phyloP scores from a whole-genome alignment of 2,329 filamentous ascomycete genomes.

The Blumeriella jaapii region DNA sequence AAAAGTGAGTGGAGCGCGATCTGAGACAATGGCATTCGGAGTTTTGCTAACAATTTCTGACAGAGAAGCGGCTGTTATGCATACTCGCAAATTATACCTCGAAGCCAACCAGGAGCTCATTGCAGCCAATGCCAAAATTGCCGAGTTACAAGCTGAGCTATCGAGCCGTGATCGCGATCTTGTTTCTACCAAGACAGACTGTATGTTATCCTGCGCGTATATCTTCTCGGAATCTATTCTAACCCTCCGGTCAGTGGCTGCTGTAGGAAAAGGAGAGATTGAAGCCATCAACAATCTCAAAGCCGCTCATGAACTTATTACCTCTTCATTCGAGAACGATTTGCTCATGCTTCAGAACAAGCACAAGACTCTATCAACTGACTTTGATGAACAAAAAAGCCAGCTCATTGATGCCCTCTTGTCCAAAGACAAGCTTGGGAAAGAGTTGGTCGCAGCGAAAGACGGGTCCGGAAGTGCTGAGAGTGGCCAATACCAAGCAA shows the following conservation, averaged over 20 bases:
- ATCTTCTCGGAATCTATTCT: too few relatives aligned
- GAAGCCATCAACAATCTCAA: slow-evolving; percentile 47
- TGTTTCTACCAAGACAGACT: slow-evolving; percentile 39
- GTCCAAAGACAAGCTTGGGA: slow-evolving; percentile 47
- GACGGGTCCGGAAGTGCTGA: slow-evolving; percentile 7
- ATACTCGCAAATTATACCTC: slow-evolving; percentile 38
- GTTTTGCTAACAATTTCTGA: slow-evolving; percentile 36
- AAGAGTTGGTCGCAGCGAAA: slow-evolving; percentile 32
- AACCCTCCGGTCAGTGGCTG: slow-evolving; percentile 36
- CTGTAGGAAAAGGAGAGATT: slow-evolving; percentile 41
- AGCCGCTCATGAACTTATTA: slow-evolving; percentile 46
- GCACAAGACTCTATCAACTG: slow-evolving; percentile 36
- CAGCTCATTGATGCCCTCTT: slow-evolving; percentile 49
- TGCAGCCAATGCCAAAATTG: slow-evolving; percentile 35
- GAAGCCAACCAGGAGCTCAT: slow-evolving; percentile 37
- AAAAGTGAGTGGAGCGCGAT: slow-evolving; percentile 41
- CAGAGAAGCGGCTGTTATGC: slow-evolving; percentile 42
- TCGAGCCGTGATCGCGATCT: slow-evolving; percentile 45
- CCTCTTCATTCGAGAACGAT: slow-evolving; percentile 45
- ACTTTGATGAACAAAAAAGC: slow-evolving; percentile 45
- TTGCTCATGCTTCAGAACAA: slow-evolving; percentile 43
- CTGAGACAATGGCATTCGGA: slow-evolving; percentile 24
- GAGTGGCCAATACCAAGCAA: slow-evolving; percentile 33
- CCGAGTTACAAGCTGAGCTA: slow-evolving; percentile 32
- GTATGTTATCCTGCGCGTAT: too few relatives aligned